A percentile compares a stretch with the other conserved stretches of the same genome.
phyloP scores from a whole-genome alignment of 345 rosid genomes.

The Salix caprea region DNA sequence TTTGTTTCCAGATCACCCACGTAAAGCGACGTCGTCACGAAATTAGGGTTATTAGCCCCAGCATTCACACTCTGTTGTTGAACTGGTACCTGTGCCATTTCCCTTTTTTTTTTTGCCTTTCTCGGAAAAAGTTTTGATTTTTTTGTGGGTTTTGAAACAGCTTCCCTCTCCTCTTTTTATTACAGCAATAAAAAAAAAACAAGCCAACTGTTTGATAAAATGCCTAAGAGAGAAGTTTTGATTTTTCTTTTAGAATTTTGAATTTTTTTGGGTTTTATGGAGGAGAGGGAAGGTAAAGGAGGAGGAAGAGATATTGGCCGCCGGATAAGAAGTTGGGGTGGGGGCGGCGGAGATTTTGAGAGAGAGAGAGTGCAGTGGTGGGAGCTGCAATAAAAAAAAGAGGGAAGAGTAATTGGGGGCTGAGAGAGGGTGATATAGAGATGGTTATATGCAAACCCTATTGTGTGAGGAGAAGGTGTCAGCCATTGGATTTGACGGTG shows the following conservation, averaged over 20 bases:
- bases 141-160: constrained; percentile 12
- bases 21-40: constrained; percentile 72
- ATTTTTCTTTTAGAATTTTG: constrained; percentile 13
- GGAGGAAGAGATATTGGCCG: constrained; percentile 56
- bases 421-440: not conserved
- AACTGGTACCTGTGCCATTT: constrained; percentile 66
- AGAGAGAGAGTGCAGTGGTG: not conserved
- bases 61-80: constrained; percentile 53
- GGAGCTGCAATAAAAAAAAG: constrained; percentile 13
- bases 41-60: constrained; percentile 36
- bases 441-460: constrained; percentile 21
- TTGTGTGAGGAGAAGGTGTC: constrained; percentile 8
- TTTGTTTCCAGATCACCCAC: constrained; percentile 85
- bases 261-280: constrained; percentile 11
- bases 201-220: constrained; percentile 14
- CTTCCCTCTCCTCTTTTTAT: constrained; percentile 83
- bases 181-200: constrained; percentile 7
- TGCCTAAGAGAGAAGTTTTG: not conserved
- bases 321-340: constrained; percentile 33
- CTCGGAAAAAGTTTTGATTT: not conserved
- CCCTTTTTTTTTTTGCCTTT: not conserved
- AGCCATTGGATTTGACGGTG: constrained; percentile 29
- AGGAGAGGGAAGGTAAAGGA: constrained; percentile 13
- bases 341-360: constrained; percentile 43
- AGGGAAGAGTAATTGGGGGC: not conserved